phyloP scores from a whole-genome alignment of 495 filamentous ascomycete species.

The Pseudoneurospora amorphoporcata region DNA sequence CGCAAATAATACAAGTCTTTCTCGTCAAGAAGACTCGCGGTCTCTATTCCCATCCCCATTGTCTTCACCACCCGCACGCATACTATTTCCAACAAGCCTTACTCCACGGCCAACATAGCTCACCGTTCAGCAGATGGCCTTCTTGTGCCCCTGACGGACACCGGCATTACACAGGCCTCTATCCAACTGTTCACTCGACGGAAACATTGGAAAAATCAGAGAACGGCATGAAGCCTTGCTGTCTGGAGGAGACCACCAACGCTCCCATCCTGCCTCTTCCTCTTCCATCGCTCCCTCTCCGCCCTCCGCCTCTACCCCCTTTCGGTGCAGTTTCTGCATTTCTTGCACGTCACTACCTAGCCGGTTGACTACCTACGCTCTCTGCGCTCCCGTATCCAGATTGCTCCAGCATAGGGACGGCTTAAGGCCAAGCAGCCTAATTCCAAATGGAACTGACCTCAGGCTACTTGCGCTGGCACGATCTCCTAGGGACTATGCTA shows the following conservation, averaged over 20 bases:
- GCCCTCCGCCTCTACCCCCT: background rate
- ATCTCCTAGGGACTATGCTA: background rate
- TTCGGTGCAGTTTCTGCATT: background rate
- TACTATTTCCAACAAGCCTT: background rate
- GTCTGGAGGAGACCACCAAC: background rate
- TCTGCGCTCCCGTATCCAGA: background rate
- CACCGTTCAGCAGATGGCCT: background rate
- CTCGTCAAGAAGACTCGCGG: background rate
- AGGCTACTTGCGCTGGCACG: background rate
- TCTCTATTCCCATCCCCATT: background rate
- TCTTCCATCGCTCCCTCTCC: background rate
- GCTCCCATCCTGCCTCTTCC: background rate
- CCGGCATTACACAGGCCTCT: background rate
- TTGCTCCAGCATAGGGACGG: background rate
- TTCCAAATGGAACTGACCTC: background rate
- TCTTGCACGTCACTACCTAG: background rate
- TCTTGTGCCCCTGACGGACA: background rate
- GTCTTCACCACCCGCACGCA: no score
- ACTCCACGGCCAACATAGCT: background rate
- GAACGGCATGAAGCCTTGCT: background rate
- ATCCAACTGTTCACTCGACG: background rate
- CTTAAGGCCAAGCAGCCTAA: background rate
- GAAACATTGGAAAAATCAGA: background rate
- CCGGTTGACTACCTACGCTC: background rate
- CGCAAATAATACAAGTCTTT: background rate